These are phyloP conservation scores for Juncus inflexus DNA, from an alignment of 176 grass and related monocot species.

Conservation along the genomic window DNA sequence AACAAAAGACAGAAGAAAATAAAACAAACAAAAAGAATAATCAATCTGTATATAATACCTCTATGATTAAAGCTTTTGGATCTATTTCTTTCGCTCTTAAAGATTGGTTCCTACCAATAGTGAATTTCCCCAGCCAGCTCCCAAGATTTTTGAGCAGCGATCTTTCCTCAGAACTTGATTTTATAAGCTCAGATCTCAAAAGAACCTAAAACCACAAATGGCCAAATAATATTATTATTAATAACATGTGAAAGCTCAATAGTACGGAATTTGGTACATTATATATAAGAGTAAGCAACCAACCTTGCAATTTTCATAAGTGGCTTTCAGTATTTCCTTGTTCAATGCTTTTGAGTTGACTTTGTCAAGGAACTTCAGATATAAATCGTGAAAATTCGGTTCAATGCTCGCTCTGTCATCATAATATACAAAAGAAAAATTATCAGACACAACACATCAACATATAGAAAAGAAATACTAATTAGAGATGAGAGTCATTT, in stretches of 20 bases:
- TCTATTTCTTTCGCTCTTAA: slow-evolving; percentile 95
- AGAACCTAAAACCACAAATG: slow-evolving; percentile 49
- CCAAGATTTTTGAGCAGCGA: slow-evolving; percentile 98
- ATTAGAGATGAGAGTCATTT: no score
- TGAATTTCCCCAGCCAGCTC: slow-evolving; percentile 96
- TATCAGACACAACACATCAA: background rate
- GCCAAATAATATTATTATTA: background rate
- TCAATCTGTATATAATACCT: slow-evolving; percentile 40
- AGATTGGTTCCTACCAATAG: slow-evolving; percentile 89
- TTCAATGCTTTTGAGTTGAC: slow-evolving; percentile 78
- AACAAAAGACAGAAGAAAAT: slow-evolving; percentile 11
- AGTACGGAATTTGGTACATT: slow-evolving; percentile 11
- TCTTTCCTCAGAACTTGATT: slow-evolving; percentile 96
- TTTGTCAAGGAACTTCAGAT: slow-evolving; percentile 90
- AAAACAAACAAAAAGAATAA: slow-evolving; percentile 10
- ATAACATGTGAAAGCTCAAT: slow-evolving; percentile 1
- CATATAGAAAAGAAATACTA: background rate
- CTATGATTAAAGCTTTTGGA: slow-evolving; percentile 81
- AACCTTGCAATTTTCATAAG: slow-evolving; percentile 99
- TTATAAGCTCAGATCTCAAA: slow-evolving; percentile 86
- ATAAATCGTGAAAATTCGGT: slow-evolving; percentile 98
- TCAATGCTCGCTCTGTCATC: slow-evolving; percentile 84
- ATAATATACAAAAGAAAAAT: slow-evolving; percentile 13
- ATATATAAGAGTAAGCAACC: background rate
- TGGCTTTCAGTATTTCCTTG: slow-evolving; percentile 91